Evolutionary conservation across 345 rosid species (phyloP).

Genomic region (Psidium guajava): DNA sequence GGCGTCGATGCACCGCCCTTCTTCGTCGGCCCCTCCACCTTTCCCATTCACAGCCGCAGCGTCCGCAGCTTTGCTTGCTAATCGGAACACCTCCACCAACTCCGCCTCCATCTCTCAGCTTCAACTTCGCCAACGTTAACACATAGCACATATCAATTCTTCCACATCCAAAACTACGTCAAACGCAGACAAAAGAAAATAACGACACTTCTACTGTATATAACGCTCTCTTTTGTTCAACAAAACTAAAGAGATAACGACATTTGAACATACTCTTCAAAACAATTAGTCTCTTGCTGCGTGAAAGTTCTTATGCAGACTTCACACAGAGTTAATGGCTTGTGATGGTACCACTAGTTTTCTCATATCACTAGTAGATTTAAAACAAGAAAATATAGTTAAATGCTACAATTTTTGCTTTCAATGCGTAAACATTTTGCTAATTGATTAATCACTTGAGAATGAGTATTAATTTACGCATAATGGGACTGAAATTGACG

Average conservation of each 20-base stretch:
- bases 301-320: too few species aligned
- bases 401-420: background rate
- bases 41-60: slow-evolving; percentile 14
- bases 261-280: too few species aligned
- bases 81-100: slow-evolving; percentile 28
- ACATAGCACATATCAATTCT: background rate
- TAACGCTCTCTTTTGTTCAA: too few species aligned
- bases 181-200: background rate
- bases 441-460: background rate
- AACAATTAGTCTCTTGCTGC: too few species aligned
- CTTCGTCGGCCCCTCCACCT: slow-evolving; percentile 17
- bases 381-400: background rate
- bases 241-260: too few species aligned
- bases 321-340: too few species aligned
- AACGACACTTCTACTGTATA: too few species aligned
- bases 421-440: background rate
- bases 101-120: slow-evolving; percentile 18
- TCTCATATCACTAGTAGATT: background rate
- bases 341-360: too few species aligned
- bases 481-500: background rate
- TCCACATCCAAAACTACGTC: background rate
- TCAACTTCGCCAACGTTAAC: background rate
- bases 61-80: slow-evolving; percentile 36
- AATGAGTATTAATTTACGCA: background rate
- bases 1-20: slow-evolving; percentile 26